Evolutionary conservation across 805 yeast species (phyloP), one percentile per base, ranked within the genome.

Genomic region (Wickerhamomyces ciferrii): DNA sequence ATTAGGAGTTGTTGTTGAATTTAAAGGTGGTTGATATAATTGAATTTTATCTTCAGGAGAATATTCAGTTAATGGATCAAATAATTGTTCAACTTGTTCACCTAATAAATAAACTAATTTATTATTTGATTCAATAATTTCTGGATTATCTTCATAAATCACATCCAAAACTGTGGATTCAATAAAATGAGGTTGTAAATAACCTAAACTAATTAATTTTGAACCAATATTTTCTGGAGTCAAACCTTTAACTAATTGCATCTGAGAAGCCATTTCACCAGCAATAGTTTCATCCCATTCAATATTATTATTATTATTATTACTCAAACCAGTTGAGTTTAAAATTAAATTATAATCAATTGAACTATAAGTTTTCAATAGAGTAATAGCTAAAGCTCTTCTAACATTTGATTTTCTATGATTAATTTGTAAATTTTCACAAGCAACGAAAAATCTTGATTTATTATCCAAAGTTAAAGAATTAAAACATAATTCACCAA

Each of bases 41-140:
- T 76, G 71, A 50, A 85, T 92, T 35, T 96, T 79, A 27, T 83
- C 80, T 63, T 92, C 97, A 0, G 97, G 98, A 0, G 95, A 87
- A 61, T 92, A 92, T 63, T 91, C 97, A 5, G 87, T 75, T 45
- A 90, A 66, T 1, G 97, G 96, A 58, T 92, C 95, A 63, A 92
- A 92, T 35, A 92, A 66, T 54, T 85, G 92, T 52, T 91, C 97
- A 38, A 88, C 67, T 62, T 91, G 97, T 38, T 83, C 83, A 1
- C 98, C 98, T 6, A 92, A 66, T 32, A 84, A 62, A 49, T 75
- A 84, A 0, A 90, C 97, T 19, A 92, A 62, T 48, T 74, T 79
- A 58, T 91, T 90, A 63, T 91, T 92, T 15, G 75, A 69, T 41
- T 85, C 87, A 21, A 79, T 73, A 2, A 75, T 71, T 2, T 55